Evolutionary conservation across 2,329 filamentous ascomycete genomes (phyloP).

Genomic region (Elsinoe perseae): DNA sequence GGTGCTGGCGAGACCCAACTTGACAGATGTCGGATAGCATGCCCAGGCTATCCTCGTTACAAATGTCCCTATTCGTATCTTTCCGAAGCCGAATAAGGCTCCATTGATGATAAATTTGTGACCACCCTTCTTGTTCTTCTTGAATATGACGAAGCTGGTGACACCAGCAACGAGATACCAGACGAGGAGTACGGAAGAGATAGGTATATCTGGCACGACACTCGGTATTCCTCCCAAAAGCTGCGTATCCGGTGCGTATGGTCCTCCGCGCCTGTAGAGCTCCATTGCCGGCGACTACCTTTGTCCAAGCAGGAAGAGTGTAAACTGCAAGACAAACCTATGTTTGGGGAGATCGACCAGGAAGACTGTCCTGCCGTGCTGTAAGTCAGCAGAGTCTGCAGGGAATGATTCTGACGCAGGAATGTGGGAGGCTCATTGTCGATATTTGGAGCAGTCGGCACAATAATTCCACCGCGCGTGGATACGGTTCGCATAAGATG

Average conservation of each 20-base stretch:
- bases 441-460: not conserved
- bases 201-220: constrained; percentile 53
- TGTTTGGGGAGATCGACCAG: constrained; percentile 3
- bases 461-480: not conserved
- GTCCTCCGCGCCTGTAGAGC: constrained; percentile 1
- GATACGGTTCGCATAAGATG: not conserved
- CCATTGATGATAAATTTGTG: constrained; percentile 55
- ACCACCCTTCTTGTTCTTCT: constrained; percentile 43
- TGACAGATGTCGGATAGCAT: constrained; percentile 34
- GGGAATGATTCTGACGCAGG: not conserved
- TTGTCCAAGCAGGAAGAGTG: not conserved
- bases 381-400: not conserved
- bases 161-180: constrained; percentile 50
- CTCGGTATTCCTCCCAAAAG: constrained; percentile 52
- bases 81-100: constrained; percentile 48
- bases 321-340: not conserved
- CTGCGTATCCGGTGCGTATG: constrained; percentile 32
- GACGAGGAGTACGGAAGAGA: constrained; percentile 55
- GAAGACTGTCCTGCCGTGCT: not conserved
- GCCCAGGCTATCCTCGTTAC: constrained; percentile 53
- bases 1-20: constrained; percentile 50
- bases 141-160: constrained; percentile 52
- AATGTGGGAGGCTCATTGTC: not conserved
- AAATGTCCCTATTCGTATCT: constrained; percentile 41
- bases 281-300: not conserved